Percentiles rank a stretch among this genome's conserved stretches.
phyloP scores from a whole-genome alignment of 2,329 filamentous ascomycete species.

The Stagonosporopsis tanaceti region DNA sequence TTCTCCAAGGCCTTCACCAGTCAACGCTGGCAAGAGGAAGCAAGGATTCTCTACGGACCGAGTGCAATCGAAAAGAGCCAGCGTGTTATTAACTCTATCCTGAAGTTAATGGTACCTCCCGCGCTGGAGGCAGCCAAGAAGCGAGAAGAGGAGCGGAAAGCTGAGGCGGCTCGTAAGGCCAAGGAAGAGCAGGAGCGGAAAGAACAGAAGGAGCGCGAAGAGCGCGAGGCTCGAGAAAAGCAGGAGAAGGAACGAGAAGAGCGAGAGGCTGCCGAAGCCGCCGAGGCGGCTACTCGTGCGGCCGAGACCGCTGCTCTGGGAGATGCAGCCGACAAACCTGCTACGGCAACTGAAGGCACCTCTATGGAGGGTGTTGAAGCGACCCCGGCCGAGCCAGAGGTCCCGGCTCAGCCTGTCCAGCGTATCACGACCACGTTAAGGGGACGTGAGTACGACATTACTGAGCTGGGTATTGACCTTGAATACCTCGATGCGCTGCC shows the following conservation, averaged over 20 bases:
- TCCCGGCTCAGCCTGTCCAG: conserved; percentile 45
- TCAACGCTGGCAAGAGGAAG: conserved; percentile 87
- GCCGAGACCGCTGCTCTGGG: conserved; percentile 31
- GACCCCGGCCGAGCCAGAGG: conserved; percentile 32
- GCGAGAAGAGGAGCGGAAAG: conserved; percentile 74
- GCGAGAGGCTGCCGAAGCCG: conserved; percentile 51
- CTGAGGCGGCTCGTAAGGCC: conserved; percentile 71
- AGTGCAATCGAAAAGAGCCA: conserved; percentile 73
- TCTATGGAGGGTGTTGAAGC: conserved; percentile 82
- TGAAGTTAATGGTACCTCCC: conserved; percentile 78
- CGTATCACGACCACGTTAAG: conserved; percentile 84
- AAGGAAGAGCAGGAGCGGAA: conserved; percentile 70
- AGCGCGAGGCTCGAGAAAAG: conserved; percentile 61
- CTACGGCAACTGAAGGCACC: conserved; percentile 52
- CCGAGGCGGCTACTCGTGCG: conserved; percentile 50
- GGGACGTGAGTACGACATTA: conserved; percentile 90
- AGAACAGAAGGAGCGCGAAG: conserved; percentile 67
- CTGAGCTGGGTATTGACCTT: conserved; percentile 89
- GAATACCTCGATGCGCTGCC: conserved; percentile 97
- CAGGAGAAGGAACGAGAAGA: conserved; percentile 51
- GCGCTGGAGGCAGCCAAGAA: conserved; percentile 84
- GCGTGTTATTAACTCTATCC: conserved; percentile 72
- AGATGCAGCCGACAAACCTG: conserved; percentile 47
- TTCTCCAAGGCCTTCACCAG: conserved; percentile 77
- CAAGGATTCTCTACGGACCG: conserved; percentile 81